Evolutionary conservation across 2,329 filamentous ascomycete species (phyloP).

Genomic region (Microcyclospora tardicrescens): DNA sequence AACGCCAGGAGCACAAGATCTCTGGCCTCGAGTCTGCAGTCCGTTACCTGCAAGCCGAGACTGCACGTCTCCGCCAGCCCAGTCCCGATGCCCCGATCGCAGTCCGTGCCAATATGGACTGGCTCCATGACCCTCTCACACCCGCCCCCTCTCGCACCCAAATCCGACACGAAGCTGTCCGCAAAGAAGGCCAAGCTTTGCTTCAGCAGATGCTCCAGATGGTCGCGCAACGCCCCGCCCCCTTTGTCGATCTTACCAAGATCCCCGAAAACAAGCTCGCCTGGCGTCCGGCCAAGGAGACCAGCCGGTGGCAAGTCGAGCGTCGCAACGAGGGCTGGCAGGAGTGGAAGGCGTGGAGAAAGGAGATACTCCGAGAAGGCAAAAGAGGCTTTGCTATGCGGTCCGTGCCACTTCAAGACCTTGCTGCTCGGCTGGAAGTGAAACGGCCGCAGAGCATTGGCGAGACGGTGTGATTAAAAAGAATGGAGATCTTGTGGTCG

Average conservation of each 20-base stretch:
- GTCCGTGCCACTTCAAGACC: no score
- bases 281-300: conserved; percentile 53
- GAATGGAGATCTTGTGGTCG: no score
- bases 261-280: conserved; percentile 48
- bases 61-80: conserved; percentile 44
- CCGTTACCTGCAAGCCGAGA: conserved; percentile 55
- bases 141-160: conserved; percentile 14
- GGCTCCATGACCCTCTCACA: conserved; percentile 51
- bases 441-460: no score
- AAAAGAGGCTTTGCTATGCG: no score
- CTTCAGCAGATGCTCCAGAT: conserved; percentile 51
- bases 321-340: conserved; percentile 53
- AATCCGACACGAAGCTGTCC: conserved; percentile 31
- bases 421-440: no score
- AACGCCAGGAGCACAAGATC: conserved; percentile 55
- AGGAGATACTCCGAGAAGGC: conserved; percentile 12
- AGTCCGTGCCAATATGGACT: conserved; percentile 35
- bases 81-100: conserved; percentile 9
- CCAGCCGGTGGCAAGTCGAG: conserved; percentile 53
- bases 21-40: conserved; percentile 50
- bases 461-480: no score
- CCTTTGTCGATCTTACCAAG: conserved; percentile 44
- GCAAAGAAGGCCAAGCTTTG: conserved; percentile 50
- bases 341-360: conserved; percentile 26
- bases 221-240: conserved; percentile 36